phyloP scores from a whole-genome alignment of 192 early-diverging fungal species.

The Mortierella antarctica region DNA sequence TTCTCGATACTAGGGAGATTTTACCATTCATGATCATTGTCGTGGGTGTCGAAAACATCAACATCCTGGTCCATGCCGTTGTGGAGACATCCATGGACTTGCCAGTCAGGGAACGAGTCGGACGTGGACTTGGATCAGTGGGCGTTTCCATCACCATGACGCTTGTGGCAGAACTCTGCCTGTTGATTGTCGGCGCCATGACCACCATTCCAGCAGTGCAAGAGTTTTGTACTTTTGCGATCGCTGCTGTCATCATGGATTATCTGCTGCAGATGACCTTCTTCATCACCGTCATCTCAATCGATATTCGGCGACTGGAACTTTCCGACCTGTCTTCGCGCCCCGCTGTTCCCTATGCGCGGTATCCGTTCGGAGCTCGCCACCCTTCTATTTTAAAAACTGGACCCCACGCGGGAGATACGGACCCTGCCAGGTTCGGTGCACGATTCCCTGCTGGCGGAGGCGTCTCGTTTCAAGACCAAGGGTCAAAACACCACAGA shows the following conservation, averaged over 20 bases:
- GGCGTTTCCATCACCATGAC: constrained; percentile 74
- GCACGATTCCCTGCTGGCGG: not conserved
- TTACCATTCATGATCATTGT: constrained; percentile 77
- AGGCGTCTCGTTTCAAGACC: not conserved
- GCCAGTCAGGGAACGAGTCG: constrained; percentile 79
- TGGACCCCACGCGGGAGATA: not conserved
- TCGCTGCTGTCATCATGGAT: constrained; percentile 76
- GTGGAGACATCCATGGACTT: constrained; percentile 75
- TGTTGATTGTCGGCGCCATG: constrained; percentile 67
- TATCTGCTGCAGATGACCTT: constrained; percentile 86
- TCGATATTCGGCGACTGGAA: constrained; percentile 84
- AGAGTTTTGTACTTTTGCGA: constrained; percentile 81
- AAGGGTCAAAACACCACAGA: constrained; percentile 8
- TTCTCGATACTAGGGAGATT: constrained; percentile 63
- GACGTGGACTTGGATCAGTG: constrained; percentile 69
- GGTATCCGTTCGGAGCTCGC: constrained; percentile 31
- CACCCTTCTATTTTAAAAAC: constrained; percentile 11
- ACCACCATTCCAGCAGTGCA: constrained; percentile 71
- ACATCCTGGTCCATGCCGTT: constrained; percentile 77
- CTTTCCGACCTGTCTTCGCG: constrained; percentile 35
- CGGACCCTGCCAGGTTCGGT: constrained; percentile 1
- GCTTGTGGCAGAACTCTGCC: constrained; percentile 63
- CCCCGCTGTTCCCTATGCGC: constrained; percentile 14
- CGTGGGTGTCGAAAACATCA: constrained; percentile 83
- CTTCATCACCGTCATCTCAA: constrained; percentile 81